Evolutionary conservation across 306 rosid genomes (phyloP).

Genomic region (Amphicarpaea edgeworthii): DNA sequence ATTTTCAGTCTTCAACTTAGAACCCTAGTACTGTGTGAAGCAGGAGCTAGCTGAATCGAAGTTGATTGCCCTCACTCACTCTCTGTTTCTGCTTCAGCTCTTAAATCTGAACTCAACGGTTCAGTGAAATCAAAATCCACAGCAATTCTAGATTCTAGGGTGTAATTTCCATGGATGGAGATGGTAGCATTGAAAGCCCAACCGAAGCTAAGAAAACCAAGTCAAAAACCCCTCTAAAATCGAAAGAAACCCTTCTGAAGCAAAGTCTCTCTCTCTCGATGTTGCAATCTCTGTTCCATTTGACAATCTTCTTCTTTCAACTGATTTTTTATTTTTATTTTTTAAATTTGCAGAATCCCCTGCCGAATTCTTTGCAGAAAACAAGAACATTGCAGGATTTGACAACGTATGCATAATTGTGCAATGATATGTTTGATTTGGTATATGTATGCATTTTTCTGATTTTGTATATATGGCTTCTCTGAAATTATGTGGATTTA

Average conservation of each 20-base stretch:
- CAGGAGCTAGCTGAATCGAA: conserved; percentile 24
- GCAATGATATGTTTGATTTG: conserved; percentile 3
- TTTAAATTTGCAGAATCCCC: conserved; percentile 75
- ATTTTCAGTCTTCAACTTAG: background rate
- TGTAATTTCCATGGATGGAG: conserved; percentile 61
- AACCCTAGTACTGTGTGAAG: conserved; percentile 46
- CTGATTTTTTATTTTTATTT: background rate
- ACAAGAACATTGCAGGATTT: conserved; percentile 96
- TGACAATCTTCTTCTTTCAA: background rate
- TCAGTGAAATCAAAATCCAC: background rate
- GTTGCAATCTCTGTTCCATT: background rate
- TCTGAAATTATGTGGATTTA: conserved; percentile 46
- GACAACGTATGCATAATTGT: conserved; percentile 66
- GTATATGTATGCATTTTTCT: background rate
- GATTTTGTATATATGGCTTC: background rate
- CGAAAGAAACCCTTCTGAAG: conserved; percentile 77
- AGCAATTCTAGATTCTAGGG: background rate
- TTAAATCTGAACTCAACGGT: conserved; percentile 12
- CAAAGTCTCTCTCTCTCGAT: conserved; percentile 69
- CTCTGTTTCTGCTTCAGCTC: background rate
- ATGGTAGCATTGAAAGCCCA: conserved; percentile 57
- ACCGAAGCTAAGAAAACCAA: conserved; percentile 69
- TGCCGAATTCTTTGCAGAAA: conserved; percentile 95
- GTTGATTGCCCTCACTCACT: background rate
- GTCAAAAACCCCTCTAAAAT: conserved; percentile 72